Base-by-base conservation (phyloP, 805 yeast species). In the Komagataella populi region DNA sequence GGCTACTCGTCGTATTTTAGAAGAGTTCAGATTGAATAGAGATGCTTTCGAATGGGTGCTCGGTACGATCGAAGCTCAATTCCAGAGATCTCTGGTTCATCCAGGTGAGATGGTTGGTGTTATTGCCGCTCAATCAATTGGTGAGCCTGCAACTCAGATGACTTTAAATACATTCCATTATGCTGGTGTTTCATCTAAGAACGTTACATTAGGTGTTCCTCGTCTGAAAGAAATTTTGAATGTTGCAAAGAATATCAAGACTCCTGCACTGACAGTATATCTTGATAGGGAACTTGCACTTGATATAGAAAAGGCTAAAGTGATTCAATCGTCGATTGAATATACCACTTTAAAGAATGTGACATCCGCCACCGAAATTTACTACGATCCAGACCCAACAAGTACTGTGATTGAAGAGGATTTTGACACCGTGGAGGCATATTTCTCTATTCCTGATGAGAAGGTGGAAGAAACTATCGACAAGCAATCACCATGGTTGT, bases 91-190 rank as follows among this genome's bases (percentile, higher is more conserved):
- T 6, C 74, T 87, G 65, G 96, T 89, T 47, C 91, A 90, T 56
- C 96, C 98, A 3, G 97, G 97, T 76, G 97, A 90, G 66, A 90
- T 90, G 96, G 97, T 90, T 53, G 97, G 97, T 74, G 95, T 90
- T 50, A 78, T 90, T 62, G 97, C 97, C 50, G 96, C 97, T 2
- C 97, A 90, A 72, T 88, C 96, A 44, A 90, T 90, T 70, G 97
- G 97, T 73, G 97, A 90, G 66, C 97, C 97, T 50, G 96, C 97
- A 45, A 90, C 97, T 36, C 97, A 90, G 69, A 90, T 90, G 97
- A 90, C 97, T 2, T 77, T 90, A 70, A 90, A 90, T 64, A 90
- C 97, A 59, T 90, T 89, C 90, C 96, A 89, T 74, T 89, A 87
- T 74, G 96, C 96, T 16, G 96, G 96, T 83, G 96, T 89, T 54